Evolutionary conservation across 1,284 basidiomycete species (phyloP), one percentile per base, ranked within the genome.

Genomic region (Papiliotrema laurentii): DNA sequence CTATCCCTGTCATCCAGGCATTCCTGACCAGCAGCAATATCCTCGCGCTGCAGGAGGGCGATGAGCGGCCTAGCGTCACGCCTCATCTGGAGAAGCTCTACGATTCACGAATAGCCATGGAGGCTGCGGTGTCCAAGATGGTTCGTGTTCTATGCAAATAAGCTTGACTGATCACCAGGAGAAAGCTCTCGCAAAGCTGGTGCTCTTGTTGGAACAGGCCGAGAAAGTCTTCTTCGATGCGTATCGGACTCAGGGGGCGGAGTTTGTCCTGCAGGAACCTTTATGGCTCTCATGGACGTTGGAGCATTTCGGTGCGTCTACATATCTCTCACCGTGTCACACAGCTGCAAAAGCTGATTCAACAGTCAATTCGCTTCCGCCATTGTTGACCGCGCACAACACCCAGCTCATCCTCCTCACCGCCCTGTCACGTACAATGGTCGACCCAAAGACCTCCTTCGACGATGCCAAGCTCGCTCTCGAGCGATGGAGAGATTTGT

Each of bases 251-350:
- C 58, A 65, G 43, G 40, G 53, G 4, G 36, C 27, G 13, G 61
- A 65, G 14, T 70, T 67, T 49, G 60, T 60, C 1, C 53, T 69
- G 27, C 31, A 50, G 2, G 66, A 67, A 16, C 67, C 68, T 5
- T 44, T 71, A 30, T 72, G 68, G 68, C 46, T 60, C 0, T 64
- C 64, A n/a, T 72, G 70, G 70, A 71, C 70, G 10, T 43, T 72
- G 10, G 63, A 69, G 40, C 50, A 56, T 35, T 68, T 72, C 44
- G 61, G 69, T 70, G 43, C 33, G 66, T 45, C 36, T 31, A 22
- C 33, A 28, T 26, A 16, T 27, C n/a, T 33, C 5, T 25, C 35
- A 18, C 9, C 18, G 37, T 21, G 35, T 11, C 36, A 21, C 36
- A 30, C 28, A 35, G 18, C n/a, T 22, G 40, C 19, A 18, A 18